Conservation (phyloP, 345 rosid genomes). For the Microthlaspi erraticum region DNA sequence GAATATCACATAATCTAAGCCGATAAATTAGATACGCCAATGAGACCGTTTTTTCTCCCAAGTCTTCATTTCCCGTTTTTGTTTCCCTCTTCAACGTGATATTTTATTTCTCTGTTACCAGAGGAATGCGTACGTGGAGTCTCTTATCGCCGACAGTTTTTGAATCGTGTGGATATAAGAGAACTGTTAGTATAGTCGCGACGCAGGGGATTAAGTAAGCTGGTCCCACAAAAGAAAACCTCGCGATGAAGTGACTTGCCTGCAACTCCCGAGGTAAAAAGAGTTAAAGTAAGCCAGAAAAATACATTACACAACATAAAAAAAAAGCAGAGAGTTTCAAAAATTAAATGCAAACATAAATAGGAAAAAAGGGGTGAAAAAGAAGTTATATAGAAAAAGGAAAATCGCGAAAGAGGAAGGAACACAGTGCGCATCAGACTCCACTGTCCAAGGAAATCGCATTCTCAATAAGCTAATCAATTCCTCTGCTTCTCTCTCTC, state of each 20-base stretch:
- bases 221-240: conserved; percentile 37
- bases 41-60: too few species aligned
- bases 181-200: conserved; percentile 1
- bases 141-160: neutral
- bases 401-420: conserved; percentile 29
- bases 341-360: conserved; percentile 7
- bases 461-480: conserved; percentile 24
- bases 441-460: conserved; percentile 62
- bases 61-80: neutral
- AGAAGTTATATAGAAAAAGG: conserved; percentile 21
- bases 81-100: neutral
- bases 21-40: neutral
- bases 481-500: neutral
- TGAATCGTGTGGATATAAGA: neutral
- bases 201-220: neutral
- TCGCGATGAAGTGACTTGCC: conserved; percentile 40
- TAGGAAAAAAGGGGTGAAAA: conserved; percentile 3
- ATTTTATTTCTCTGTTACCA: neutral
- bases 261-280: conserved; percentile 31
- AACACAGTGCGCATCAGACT: conserved; percentile 51
- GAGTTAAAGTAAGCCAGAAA: neutral
- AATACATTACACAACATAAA: neutral
- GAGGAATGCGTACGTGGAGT: conserved; percentile 9
- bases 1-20: neutral
- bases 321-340: neutral